Conservation (phyloP, 2,329 filamentous ascomycete species). For the Pestalotiopsis fici region DNA sequence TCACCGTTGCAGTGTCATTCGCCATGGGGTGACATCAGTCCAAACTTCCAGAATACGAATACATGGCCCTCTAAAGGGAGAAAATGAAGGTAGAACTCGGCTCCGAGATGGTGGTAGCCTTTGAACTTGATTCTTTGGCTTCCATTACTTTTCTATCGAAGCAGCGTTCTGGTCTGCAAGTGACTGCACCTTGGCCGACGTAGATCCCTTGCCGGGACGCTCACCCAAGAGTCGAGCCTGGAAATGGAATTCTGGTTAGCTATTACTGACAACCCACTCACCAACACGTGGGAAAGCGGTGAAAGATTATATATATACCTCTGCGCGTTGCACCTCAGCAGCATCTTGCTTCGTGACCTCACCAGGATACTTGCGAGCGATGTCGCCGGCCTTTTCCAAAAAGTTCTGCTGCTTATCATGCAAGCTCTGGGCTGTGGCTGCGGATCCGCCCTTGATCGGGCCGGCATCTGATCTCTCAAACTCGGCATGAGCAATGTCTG, state of each 20-base stretch:
- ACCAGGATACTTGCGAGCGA: slow-evolving; percentile 26
- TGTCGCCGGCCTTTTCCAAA: slow-evolving; percentile 26
- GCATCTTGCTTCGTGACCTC: slow-evolving; percentile 32
- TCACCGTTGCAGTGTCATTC: background rate
- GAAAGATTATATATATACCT: slow-evolving; percentile 15
- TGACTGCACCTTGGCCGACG: slow-evolving; percentile 26
- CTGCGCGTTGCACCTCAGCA: slow-evolving; percentile 25
- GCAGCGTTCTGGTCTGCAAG: slow-evolving; percentile 25
- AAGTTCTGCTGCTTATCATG: slow-evolving; percentile 35
- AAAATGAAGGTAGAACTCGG: too few relatives aligned
- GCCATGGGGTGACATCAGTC: background rate
- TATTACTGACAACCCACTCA: background rate
- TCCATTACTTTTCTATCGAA: background rate
- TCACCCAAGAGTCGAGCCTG: slow-evolving; percentile 16
- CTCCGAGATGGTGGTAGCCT: too few relatives aligned
- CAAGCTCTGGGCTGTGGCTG: slow-evolving; percentile 32
- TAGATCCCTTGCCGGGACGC: slow-evolving; percentile 24
- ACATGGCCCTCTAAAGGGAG: background rate
- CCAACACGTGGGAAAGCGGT: too few relatives aligned
- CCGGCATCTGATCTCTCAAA: slow-evolving; percentile 28
- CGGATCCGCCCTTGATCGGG: slow-evolving; percentile 31
- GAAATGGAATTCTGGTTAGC: background rate
- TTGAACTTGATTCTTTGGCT: background rate
- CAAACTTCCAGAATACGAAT: background rate
- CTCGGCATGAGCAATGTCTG: slow-evolving; percentile 25